Conservation (phyloP, 164 flowering plant genomes). For the Umbilicus rupestris region DNA sequence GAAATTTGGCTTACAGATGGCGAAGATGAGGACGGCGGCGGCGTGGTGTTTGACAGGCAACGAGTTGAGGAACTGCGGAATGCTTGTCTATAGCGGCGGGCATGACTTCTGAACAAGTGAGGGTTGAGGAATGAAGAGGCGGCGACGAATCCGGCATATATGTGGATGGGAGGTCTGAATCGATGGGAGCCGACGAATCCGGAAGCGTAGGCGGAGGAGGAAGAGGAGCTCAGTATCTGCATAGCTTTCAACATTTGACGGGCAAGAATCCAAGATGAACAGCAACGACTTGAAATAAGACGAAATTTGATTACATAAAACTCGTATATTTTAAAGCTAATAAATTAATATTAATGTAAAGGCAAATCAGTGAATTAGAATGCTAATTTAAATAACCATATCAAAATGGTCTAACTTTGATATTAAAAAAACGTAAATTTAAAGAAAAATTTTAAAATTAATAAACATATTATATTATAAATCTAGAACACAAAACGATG, state of each 20-base stretch:
- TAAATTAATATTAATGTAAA: too few relatives aligned
- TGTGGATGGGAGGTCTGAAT: slow-evolving; percentile 20
- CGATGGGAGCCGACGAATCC: slow-evolving; percentile 14
- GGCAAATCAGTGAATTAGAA: too few relatives aligned
- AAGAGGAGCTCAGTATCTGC: slow-evolving; percentile 33
- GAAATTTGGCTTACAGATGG: slow-evolving; percentile 11
- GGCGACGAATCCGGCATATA: slow-evolving; percentile 16
- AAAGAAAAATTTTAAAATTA: too few relatives aligned
- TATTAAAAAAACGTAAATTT: too few relatives aligned
- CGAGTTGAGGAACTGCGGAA: slow-evolving; percentile 24
- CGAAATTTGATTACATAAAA: too few relatives aligned
- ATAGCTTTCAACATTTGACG: slow-evolving; percentile 53
- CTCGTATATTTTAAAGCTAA: too few relatives aligned
- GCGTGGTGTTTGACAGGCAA: slow-evolving; percentile 27
- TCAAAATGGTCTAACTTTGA: too few relatives aligned
- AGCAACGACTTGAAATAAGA: too few relatives aligned
- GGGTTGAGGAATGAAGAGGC: not conserved
- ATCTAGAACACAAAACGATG: too few relatives aligned
- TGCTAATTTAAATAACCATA: too few relatives aligned
- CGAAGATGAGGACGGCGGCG: slow-evolving; percentile 23
- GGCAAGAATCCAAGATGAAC: too few relatives aligned
- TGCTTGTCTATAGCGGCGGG: slow-evolving; percentile 16
- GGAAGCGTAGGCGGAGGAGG: slow-evolving; percentile 31
- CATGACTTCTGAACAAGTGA: not conserved
- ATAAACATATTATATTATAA: too few relatives aligned